Evolutionary conservation across 805 yeast genomes (phyloP), one percentile per base, ranked within the genome.

Genomic region (Yarrowia sp.): DNA sequence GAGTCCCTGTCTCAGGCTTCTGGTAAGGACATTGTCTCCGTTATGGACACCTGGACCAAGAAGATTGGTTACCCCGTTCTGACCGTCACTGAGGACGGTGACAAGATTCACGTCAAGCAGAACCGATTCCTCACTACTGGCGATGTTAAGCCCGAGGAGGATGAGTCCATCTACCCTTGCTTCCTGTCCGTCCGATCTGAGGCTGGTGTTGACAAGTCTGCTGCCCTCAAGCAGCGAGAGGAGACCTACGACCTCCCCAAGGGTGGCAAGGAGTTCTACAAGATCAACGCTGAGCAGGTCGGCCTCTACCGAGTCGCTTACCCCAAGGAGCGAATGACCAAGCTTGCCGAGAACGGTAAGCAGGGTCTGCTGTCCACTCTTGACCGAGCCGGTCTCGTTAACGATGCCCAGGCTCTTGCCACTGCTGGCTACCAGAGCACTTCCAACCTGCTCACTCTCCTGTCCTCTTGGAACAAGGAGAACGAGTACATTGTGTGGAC

Each of bases 51-150:
- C 21, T 90, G 96, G 96, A 88, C 88, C 68, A 79, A 82, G 62
- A 81, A 84, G 67, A 82, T 87, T 58, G 96, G 96, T 5, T 89
- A 78, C 76, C 96, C 96, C 4, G 78, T 87, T 30, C 69, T 90
- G 30, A 76, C 79, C 43, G 92, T 86, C 16, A 73, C 72, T 8
- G 76, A 78, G 64, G 73, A 75, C 6, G 78, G 73, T 12, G 70
- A 71, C 26, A 69, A 68, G 30, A 74, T 86, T 67, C 71, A 73
- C 17, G 72, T 86, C 33, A 73, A 72, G 24, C 93, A 88, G 77
- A 76, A 82, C 66, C 79, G 93, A 67, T 88, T 85, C 74, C 76
- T 88, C 68, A 78, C 81, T 41, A 80, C 86, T 33, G 91, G 89
- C 36, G 91, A 86, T 71, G 83, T 80, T 36, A 75, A 73, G 48